A percentile compares a stretch with the other conserved stretches of the same genome.
Conservation (phyloP, 202 grass and related monocot species). For the Setaria italica region DNA sequence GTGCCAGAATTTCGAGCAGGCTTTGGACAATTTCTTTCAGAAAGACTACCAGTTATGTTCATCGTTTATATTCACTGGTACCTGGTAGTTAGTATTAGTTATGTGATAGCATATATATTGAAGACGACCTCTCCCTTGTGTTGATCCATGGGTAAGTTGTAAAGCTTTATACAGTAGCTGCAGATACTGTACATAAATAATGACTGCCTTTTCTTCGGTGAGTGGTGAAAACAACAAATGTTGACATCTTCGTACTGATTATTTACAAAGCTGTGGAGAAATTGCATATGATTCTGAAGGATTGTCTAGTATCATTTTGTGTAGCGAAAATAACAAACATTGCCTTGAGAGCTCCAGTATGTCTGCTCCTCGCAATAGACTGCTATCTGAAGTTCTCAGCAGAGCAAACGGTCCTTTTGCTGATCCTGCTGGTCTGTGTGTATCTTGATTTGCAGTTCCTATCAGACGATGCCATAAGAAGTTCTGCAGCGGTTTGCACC, state of each 20-base stretch:
- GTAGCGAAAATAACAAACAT: too few species aligned
- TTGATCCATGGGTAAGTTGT: background rate
- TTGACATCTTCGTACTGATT: background rate
- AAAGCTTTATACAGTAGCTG: background rate
- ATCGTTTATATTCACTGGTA: background rate
- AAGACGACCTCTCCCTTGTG: background rate
- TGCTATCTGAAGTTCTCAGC: background rate
- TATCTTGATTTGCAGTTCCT: background rate
- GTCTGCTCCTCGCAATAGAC: background rate
- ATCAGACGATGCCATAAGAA: background rate
- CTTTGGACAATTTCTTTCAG: background rate
- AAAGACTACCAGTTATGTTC: background rate
- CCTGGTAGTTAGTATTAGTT: constrained; percentile 11
- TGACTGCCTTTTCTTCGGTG: background rate
- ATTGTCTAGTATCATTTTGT: background rate
- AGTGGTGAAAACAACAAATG: background rate
- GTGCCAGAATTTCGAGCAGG: background rate
- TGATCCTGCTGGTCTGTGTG: background rate
- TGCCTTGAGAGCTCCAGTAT: background rate
- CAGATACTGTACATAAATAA: background rate
- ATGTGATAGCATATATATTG: background rate
- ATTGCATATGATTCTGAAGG: background rate
- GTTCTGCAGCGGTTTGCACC: background rate
- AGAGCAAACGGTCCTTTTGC: background rate
- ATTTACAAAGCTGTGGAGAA: constrained; percentile 16